Percentiles rank a stretch among this genome's conserved stretches.
phyloP scores from a whole-genome alignment of 2,329 filamentous ascomycete genomes.

The Fusarium stilboides region DNA sequence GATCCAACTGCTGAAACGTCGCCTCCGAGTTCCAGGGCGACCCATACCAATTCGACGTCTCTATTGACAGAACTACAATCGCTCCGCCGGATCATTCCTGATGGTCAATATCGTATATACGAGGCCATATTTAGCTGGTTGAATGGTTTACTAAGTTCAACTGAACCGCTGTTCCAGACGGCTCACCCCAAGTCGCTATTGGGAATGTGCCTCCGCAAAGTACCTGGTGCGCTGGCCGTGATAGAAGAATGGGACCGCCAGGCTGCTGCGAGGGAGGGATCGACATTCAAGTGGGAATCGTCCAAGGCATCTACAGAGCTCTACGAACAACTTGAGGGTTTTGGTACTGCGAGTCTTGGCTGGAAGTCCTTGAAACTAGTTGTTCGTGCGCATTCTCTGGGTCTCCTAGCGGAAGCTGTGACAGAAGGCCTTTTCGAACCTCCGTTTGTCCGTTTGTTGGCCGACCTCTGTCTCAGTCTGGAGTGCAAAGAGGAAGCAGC shows the following conservation, averaged over 20 bases:
- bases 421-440: conserved; percentile 52
- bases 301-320: conserved; percentile 51
- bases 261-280: conserved; percentile 42
- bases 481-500: conserved; percentile 50
- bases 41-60: conserved; percentile 13
- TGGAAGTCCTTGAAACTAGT: conserved; percentile 55
- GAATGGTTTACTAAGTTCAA: conserved; percentile 50
- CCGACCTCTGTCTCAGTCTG: conserved; percentile 51
- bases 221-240: conserved; percentile 51
- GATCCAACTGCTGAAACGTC: conserved; percentile 23
- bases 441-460: conserved; percentile 48
- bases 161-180: conserved; percentile 39
- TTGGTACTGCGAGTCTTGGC: conserved; percentile 50
- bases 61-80: conserved; percentile 44
- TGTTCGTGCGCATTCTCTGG: conserved; percentile 53
- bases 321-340: conserved; percentile 55
- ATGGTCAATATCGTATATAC: conserved; percentile 51
- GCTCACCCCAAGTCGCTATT: conserved; percentile 53
- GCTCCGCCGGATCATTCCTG: conserved; percentile 44
- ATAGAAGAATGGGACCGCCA: conserved; percentile 55
- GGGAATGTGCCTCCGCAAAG: conserved; percentile 55
- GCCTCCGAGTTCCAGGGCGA: not conserved
- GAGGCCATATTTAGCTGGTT: conserved; percentile 55
- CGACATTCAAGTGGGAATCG: conserved; percentile 48
- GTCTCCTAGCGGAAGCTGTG: conserved; percentile 51